phyloP scores from a whole-genome alignment of 768 basidiomycete genomes.

The Rhizopogon sp. region DNA sequence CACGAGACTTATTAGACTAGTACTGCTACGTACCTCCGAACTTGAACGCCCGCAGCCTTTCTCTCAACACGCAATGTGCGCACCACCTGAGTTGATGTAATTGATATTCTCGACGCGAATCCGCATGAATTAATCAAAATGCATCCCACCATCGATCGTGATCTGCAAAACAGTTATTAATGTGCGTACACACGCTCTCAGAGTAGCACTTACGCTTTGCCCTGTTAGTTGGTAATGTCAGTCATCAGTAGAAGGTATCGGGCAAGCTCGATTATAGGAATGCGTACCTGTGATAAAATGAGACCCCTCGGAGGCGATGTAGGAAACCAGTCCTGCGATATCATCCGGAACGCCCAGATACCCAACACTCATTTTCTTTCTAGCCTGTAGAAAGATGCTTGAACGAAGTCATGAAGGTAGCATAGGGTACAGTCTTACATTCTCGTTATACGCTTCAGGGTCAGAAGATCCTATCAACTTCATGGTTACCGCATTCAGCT shows the following conservation, averaged over 20 bases:
- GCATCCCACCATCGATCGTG: conserved; percentile 1
- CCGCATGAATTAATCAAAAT: not conserved
- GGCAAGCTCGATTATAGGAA: not conserved
- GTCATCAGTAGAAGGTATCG: not conserved
- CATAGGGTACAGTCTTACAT: not conserved
- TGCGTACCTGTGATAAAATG: conserved; percentile 24
- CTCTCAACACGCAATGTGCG: too few relatives aligned
- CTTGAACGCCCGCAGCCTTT: too few relatives aligned
- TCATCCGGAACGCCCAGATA: conserved; percentile 12
- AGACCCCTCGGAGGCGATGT: conserved; percentile 22
- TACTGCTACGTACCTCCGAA: too few relatives aligned
- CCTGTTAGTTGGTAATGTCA: not conserved
- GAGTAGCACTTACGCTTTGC: not conserved
- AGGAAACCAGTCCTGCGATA: conserved; percentile 23
- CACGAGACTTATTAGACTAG: too few relatives aligned
- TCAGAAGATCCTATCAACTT: not conserved
- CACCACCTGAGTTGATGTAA: too few relatives aligned
- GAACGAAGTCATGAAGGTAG: not conserved
- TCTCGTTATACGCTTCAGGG: not conserved
- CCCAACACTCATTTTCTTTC: conserved; percentile 3
- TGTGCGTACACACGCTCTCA: not conserved
- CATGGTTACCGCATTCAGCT: not conserved
- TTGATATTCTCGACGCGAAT: not conserved
- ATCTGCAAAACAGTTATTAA: not conserved
- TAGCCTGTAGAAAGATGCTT: not conserved